phyloP scores from a whole-genome alignment of 2,329 filamentous ascomycete genomes.

The Dactylellina cionopaga region DNA sequence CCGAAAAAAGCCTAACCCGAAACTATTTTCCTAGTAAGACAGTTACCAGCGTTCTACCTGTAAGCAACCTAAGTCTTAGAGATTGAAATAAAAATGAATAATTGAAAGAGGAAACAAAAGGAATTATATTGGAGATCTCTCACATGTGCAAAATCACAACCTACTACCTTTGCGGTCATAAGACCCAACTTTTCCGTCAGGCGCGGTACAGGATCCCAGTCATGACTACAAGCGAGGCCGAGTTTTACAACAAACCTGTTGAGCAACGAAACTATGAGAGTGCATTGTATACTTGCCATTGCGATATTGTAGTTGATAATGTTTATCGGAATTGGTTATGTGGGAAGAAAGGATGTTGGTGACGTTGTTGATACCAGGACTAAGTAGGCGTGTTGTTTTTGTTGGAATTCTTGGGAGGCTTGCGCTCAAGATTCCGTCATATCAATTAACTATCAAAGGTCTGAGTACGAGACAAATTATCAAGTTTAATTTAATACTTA shows the following conservation, averaged over 20 bases:
- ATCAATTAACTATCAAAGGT: no score
- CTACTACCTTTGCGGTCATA: conserved; percentile 18
- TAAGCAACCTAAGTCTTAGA: no score
- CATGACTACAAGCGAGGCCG: neutral
- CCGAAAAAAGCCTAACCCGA: no score
- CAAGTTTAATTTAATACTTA: no score
- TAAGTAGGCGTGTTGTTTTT: conserved; percentile 12
- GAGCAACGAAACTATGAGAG: conserved; percentile 6
- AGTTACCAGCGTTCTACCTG: no score
- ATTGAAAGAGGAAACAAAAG: no score
- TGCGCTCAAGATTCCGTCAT: neutral
- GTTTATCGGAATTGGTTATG: conserved; percentile 14
- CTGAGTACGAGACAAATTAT: no score
- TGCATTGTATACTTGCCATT: neutral
- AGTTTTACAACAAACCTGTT: conserved; percentile 8
- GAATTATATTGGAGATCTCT: no score
- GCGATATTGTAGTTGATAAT: neutral
- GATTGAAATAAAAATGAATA: no score
- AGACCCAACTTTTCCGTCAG: neutral
- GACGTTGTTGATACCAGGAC: no score
- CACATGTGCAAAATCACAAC: conserved; percentile 14
- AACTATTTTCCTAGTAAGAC: no score
- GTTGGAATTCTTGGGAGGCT: conserved; percentile 2
- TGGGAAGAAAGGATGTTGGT: conserved; percentile 13
- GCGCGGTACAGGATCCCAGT: conserved; percentile 10